Percentiles rank a stretch among this genome's conserved stretches.
Evolutionary conservation across 257 asterid genomes (phyloP).

Genomic region (Solanum clarkiae): DNA sequence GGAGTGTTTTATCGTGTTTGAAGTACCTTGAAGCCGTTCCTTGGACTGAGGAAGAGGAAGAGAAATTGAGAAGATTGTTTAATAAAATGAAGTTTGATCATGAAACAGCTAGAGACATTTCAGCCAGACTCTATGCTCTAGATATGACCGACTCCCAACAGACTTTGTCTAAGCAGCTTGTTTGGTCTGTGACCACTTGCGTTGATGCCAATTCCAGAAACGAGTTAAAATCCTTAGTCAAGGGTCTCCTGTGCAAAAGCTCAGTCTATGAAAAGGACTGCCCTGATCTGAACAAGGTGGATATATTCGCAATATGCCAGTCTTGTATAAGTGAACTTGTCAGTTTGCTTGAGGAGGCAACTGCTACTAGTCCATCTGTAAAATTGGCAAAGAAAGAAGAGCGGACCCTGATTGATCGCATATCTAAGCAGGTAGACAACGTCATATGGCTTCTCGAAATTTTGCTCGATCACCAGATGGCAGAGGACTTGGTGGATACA

Average conservation of each 20-base stretch:
- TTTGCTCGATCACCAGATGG: conserved; percentile 72
- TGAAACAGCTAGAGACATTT: conserved; percentile 33
- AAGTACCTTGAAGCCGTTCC: conserved; percentile 87
- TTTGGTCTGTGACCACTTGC: conserved; percentile 52
- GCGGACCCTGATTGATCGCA: conserved; percentile 51
- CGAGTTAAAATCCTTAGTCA: conserved; percentile 70
- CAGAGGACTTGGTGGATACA: conserved; percentile 55
- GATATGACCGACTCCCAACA: conserved; percentile 39
- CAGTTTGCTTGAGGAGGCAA: conserved; percentile 61
- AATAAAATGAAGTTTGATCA: conserved; percentile 32
- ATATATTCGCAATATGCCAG: conserved; percentile 37
- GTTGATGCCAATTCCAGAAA: conserved; percentile 54
- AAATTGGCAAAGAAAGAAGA: conserved; percentile 22
- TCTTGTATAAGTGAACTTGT: conserved; percentile 50
- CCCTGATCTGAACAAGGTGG: conserved; percentile 47
- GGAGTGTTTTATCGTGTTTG: conserved; percentile 59
- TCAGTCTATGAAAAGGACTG: conserved; percentile 45
- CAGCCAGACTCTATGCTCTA: conserved; percentile 41
- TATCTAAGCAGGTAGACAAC: conserved; percentile 77
- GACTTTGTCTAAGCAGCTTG: conserved; percentile 51
- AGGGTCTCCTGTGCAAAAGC: conserved; percentile 63
- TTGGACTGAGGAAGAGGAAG: conserved; percentile 96
- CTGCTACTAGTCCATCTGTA: conserved; percentile 8
- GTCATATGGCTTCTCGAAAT: conserved; percentile 76
- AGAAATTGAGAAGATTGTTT: conserved; percentile 59